Conservation (phyloP, 257 asterid genomes). For the Solanum acaule region DNA sequence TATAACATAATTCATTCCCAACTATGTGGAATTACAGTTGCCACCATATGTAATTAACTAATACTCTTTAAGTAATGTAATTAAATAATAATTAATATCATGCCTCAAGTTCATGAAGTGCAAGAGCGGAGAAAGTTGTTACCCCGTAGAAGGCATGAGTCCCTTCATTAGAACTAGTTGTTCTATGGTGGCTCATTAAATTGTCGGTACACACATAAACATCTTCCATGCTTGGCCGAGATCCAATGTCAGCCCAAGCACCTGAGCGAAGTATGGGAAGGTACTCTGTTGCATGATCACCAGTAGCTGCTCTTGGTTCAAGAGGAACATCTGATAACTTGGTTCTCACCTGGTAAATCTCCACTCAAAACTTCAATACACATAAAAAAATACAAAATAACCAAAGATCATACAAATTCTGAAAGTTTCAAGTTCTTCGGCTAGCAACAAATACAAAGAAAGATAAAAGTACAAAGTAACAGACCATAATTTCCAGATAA, state of each 20-base stretch:
- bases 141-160: conserved; percentile 92
- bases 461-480: not conserved
- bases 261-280: conserved; percentile 80
- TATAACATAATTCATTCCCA: not conserved
- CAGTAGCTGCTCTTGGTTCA: conserved; percentile 32
- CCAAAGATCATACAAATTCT: not conserved
- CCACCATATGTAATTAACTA: not conserved
- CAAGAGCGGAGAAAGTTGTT: conserved; percentile 15
- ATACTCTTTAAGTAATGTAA: not conserved
- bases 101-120: not conserved
- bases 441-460: not conserved
- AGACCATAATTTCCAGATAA: not conserved
- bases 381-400: not conserved
- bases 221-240: conserved; percentile 86
- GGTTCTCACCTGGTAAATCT: conserved; percentile 43
- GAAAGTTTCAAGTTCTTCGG: not conserved
- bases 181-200: conserved; percentile 41
- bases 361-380: conserved; percentile 5
- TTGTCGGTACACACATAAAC: conserved; percentile 64
- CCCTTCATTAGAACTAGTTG: conserved; percentile 16
- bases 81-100: not conserved
- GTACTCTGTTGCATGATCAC: conserved; percentile 27
- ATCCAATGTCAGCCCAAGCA: conserved; percentile 79
- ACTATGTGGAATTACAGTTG: not conserved
- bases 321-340: conserved; percentile 21